Evolutionary conservation across 352 stramenopile genomes (phyloP).

Genomic region (Globisporangium splendens): DNA sequence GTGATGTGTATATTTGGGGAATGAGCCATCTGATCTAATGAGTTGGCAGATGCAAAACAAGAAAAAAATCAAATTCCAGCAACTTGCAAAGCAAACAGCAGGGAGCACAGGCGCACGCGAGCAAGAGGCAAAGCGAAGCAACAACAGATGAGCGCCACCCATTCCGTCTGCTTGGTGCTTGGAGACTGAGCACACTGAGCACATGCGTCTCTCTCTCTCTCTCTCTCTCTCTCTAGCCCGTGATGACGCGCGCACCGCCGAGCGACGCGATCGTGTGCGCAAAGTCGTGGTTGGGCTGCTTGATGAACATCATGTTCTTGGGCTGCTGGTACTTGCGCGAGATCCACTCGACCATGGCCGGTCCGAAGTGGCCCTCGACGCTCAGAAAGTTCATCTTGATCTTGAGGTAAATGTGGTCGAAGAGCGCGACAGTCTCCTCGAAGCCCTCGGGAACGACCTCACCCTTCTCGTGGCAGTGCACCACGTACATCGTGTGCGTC

Average conservation of each 20-base stretch:
- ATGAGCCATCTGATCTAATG: background rate
- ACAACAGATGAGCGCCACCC: background rate
- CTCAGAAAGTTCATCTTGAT: constrained; percentile 92
- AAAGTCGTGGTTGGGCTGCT: constrained; percentile 93
- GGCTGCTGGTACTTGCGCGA: constrained; percentile 85
- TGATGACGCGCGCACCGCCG: constrained; percentile 91
- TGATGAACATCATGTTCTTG: constrained; percentile 97
- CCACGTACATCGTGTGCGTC: constrained; percentile 88
- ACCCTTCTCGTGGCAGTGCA: constrained; percentile 85
- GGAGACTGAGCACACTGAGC: no score
- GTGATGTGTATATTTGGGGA: background rate
- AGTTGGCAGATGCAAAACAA: background rate
- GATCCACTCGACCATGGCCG: constrained; percentile 91
- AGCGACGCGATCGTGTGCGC: constrained; percentile 90
- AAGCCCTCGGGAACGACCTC: constrained; percentile 58
- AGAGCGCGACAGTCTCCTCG: constrained; percentile 86
- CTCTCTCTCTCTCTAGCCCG: constrained; percentile 40
- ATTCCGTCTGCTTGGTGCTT: no score
- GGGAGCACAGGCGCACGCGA: background rate
- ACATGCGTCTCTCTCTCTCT: no score
- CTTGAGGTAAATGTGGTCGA: constrained; percentile 94
- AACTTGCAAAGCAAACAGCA: background rate
- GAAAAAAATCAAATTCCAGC: background rate
- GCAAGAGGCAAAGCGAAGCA: background rate
- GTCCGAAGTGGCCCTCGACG: constrained; percentile 84